Evolutionary conservation across 495 filamentous ascomycete species (phyloP).

Genomic region (Penicillium taxi): DNA sequence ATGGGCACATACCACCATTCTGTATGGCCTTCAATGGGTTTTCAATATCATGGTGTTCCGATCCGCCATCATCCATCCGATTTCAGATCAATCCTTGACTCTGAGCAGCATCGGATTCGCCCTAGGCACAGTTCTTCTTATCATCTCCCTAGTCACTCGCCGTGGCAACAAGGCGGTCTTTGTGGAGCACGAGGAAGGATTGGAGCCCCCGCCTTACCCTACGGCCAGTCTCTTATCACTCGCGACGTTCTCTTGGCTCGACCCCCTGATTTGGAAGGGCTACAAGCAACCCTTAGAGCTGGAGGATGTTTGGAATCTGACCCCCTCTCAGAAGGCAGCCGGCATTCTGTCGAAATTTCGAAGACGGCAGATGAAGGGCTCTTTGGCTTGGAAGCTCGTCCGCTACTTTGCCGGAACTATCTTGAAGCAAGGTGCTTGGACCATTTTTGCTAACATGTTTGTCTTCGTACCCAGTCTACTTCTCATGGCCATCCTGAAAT

Average conservation of each 20-base stretch:
- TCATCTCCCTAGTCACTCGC: constrained; percentile 70
- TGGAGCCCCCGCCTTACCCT: constrained; percentile 79
- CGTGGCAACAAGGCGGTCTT: constrained; percentile 87
- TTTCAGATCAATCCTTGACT: constrained; percentile 43
- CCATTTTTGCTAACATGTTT: constrained; percentile 65
- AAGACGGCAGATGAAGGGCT: constrained; percentile 74
- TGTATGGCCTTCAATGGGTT: constrained; percentile 83
- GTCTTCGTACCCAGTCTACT: constrained; percentile 89
- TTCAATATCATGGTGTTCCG: constrained; percentile 71
- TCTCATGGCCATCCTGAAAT: constrained; percentile 83
- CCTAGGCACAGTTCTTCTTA: constrained; percentile 62
- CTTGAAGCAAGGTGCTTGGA: constrained; percentile 71
- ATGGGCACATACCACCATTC: constrained; percentile 85
- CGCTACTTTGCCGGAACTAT: constrained; percentile 76
- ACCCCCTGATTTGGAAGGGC: constrained; percentile 82
- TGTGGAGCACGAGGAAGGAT: constrained; percentile 74
- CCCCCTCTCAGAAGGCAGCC: constrained; percentile 79
- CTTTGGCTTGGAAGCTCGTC: constrained; percentile 70
- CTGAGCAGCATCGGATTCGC: constrained; percentile 64
- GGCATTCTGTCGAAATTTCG: constrained; percentile 72
- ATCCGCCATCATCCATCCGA: constrained; percentile 73
- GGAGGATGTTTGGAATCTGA: constrained; percentile 83
- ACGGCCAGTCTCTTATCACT: constrained; percentile 82
- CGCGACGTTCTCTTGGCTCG: constrained; percentile 84
- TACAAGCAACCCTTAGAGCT: constrained; percentile 79